These are phyloP conservation scores for Garcia nutans DNA, from an alignment of 345 rosid species.

Conservation along the genomic window DNA sequence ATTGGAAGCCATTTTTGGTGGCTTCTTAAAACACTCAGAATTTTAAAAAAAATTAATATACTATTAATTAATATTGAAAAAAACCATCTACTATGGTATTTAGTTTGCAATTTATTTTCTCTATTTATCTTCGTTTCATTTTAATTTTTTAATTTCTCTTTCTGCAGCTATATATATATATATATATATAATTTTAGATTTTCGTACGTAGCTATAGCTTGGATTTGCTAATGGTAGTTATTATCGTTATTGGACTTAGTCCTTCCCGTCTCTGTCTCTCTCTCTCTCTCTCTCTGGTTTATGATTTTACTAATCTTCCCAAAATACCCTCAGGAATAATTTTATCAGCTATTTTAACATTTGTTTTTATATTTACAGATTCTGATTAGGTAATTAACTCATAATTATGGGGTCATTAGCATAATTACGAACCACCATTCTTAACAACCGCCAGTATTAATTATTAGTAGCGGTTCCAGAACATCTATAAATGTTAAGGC, in stretches of 20 bases:
- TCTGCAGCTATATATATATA: not conserved
- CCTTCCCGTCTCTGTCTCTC: not conserved
- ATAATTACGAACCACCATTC: not conserved
- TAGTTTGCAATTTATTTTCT: no score
- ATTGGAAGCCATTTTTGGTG: slow-evolving; percentile 21
- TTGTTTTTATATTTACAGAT: no score
- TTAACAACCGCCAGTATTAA: no score
- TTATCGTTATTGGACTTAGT: slow-evolving; percentile 17
- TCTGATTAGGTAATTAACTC: not conserved
- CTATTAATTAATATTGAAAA: no score
- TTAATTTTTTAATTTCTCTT: no score
- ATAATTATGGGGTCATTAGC: not conserved
- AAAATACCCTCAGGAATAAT: not conserved
- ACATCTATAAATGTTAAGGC: not conserved
- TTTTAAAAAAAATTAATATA: no score
- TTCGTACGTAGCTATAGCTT: not conserved
- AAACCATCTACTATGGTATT: not conserved
- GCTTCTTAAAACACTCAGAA: slow-evolving; percentile 5
- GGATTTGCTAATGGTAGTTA: slow-evolving; percentile 20
- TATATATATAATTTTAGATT: not conserved
- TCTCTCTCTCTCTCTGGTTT: not conserved
- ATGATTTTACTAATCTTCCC: not conserved
- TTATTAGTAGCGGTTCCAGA: not conserved
- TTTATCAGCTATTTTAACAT: no score
- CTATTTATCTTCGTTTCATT: not conserved